Percentiles rank a stretch among this genome's conserved stretches.
Evolutionary conservation across 805 yeast species (phyloP).

Genomic region (Kurtzmaniella cleridarum): DNA sequence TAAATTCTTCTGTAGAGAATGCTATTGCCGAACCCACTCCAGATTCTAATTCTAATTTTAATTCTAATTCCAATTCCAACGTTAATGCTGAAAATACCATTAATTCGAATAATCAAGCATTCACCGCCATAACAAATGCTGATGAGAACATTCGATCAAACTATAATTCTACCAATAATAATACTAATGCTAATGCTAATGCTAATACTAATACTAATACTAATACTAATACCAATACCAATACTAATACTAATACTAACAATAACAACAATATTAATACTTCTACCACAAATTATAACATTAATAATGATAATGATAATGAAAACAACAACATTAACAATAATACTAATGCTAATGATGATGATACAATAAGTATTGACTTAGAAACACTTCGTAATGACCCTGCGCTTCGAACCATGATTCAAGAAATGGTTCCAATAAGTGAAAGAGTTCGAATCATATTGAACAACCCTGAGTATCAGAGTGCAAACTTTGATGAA

Average conservation of each 20-base stretch:
- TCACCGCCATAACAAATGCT: too few species aligned
- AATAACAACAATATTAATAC: too few species aligned
- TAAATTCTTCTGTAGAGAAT: conserved; percentile 1
- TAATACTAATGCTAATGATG: conserved; percentile 12
- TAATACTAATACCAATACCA: too few species aligned
- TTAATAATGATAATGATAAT: conserved; percentile 1
- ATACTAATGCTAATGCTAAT: too few species aligned
- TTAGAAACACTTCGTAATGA: conserved; percentile 31
- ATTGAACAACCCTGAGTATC: conserved; percentile 24
- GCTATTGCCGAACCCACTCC: too few species aligned
- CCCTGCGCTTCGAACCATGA: conserved; percentile 30
- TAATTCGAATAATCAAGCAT: too few species aligned
- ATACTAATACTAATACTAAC: too few species aligned
- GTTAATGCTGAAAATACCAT: too few species aligned
- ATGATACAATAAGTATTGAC: conserved; percentile 14
- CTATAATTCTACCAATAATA: neutral
- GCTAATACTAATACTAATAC: too few species aligned
- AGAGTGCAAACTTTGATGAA: conserved; percentile 38
- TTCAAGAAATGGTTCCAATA: conserved; percentile 36
- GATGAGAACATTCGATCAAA: neutral
- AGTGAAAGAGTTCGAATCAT: conserved; percentile 39
- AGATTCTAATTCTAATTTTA: too few species aligned
- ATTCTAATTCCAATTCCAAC: too few species aligned
- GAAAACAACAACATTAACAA: conserved; percentile 5
- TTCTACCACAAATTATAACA: too few species aligned